Conservation (phyloP, 2,329 filamentous ascomycete species). For the Calonectria hawksworthii region DNA sequence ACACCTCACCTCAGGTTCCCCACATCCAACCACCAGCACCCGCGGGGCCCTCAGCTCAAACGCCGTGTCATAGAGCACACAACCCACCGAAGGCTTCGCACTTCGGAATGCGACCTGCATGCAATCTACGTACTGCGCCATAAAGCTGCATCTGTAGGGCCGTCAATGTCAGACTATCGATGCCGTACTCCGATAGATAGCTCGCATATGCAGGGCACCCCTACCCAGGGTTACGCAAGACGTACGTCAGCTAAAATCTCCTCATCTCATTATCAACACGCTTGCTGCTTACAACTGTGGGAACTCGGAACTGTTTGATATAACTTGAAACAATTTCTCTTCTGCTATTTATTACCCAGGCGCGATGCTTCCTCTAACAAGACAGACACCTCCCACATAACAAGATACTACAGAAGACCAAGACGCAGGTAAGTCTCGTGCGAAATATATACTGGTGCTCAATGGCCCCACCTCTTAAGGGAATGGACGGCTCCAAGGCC, state of each 20-base stretch:
- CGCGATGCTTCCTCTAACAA: slow-evolving; percentile 14
- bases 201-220: neutral
- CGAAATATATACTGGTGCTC: slow-evolving; percentile 2
- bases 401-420: slow-evolving; percentile 7
- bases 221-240: slow-evolving; percentile 6
- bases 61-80: neutral
- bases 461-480: slow-evolving; percentile 23
- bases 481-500: slow-evolving; percentile 38
- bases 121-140: neutral
- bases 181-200: neutral
- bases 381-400: neutral
- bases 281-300: neutral
- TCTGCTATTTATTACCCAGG: neutral
- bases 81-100: neutral
- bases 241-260: neutral
- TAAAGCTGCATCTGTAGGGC: neutral
- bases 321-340: slow-evolving; percentile 19
- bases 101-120: neutral
- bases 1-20: neutral
- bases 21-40: neutral
- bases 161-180: neutral
- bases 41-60: neutral
- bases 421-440: neutral
- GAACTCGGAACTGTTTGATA: neutral
- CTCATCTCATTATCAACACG: slow-evolving; percentile 3